A percentile compares a stretch with the other conserved stretches of the same genome.
Evolutionary conservation across 2,329 filamentous ascomycete genomes (phyloP).

Genomic region (Stemphylium lycopersici): DNA sequence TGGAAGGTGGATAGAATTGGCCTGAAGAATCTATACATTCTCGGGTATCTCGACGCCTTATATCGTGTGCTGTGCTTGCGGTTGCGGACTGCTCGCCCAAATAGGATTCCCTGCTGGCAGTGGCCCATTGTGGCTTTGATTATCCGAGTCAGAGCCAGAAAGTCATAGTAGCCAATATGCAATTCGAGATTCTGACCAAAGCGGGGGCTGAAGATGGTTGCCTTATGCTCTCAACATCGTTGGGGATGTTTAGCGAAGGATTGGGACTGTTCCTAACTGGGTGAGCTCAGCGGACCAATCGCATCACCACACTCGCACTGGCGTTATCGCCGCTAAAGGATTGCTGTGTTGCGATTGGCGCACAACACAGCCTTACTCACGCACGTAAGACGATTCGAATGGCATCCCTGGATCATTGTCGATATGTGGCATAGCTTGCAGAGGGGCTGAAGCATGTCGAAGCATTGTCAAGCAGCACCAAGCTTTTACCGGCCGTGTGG

Average conservation of each 20-base stretch:
- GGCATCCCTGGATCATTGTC: background rate
- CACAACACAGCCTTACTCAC: background rate
- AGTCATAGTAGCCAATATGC: background rate
- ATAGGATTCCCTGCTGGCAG: background rate
- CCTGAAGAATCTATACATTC: background rate
- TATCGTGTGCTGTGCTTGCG: slow-evolving; percentile 3
- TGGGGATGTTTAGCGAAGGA: background rate
- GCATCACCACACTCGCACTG: background rate
- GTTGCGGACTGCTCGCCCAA: slow-evolving; percentile 10
- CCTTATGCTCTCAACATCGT: background rate
- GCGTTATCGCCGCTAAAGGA: background rate
- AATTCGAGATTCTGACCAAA: background rate
- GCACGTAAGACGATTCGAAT: background rate
- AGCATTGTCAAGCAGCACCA: slow-evolving; percentile 1
- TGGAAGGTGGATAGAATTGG: background rate
- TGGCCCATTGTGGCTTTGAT: slow-evolving; percentile 8
- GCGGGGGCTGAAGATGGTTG: background rate
- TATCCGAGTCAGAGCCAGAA: background rate
- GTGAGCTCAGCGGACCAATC: slow-evolving; percentile 27
- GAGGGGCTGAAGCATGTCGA: background rate
- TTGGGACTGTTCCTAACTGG: slow-evolving; percentile 17
- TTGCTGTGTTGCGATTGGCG: slow-evolving; percentile 7
- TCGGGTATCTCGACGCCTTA: slow-evolving; percentile 5
- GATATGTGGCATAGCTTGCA: too few relatives aligned
- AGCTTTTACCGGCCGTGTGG: background rate